phyloP scores from a whole-genome alignment of 2,329 filamentous ascomycete genomes.

The Hymenoscyphus linearis region DNA sequence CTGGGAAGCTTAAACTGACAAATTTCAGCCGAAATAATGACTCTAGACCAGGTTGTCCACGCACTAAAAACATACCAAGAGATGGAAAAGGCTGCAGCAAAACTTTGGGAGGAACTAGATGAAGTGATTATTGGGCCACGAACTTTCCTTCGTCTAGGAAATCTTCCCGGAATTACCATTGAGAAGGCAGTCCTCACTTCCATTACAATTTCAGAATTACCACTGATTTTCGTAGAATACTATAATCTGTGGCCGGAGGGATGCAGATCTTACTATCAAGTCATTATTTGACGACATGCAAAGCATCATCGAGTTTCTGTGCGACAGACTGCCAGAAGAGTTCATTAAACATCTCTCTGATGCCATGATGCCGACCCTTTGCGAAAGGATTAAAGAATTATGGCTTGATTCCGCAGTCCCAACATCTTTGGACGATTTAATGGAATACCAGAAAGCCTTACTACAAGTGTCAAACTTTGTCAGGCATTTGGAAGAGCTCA shows the following conservation, averaged over 20 bases:
- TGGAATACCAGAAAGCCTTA: slow-evolving; percentile 66
- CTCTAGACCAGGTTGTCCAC: slow-evolving; percentile 47
- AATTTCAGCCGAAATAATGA: slow-evolving; percentile 38
- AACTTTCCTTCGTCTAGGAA: slow-evolving; percentile 39
- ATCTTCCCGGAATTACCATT: slow-evolving; percentile 38
- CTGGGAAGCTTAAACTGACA: slow-evolving; percentile 5
- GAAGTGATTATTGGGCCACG: slow-evolving; percentile 55
- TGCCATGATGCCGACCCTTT: slow-evolving; percentile 64
- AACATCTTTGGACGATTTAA: slow-evolving; percentile 64
- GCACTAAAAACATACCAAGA: slow-evolving; percentile 56
- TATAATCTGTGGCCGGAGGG: slow-evolving; percentile 38
- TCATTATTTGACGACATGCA: slow-evolving; percentile 51
- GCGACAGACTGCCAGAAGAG: slow-evolving; percentile 46
- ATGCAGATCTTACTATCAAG: slow-evolving; percentile 42
- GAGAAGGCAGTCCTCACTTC: slow-evolving; percentile 29
- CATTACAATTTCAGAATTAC: neutral
- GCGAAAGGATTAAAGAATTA: slow-evolving; percentile 60
- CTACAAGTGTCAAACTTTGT: slow-evolving; percentile 60
- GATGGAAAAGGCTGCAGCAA: slow-evolving; percentile 52
- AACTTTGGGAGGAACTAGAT: slow-evolving; percentile 59
- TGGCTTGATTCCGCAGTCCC: slow-evolving; percentile 79
- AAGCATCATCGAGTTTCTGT: slow-evolving; percentile 46
- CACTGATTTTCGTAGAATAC: slow-evolving; percentile 33
- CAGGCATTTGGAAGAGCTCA: slow-evolving; percentile 51
- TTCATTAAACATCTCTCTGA: slow-evolving; percentile 57